A percentile compares a stretch with the other conserved stretches of the same genome.
Evolutionary conservation across 2,329 filamentous ascomycete genomes (phyloP).

Genomic region (Cryphonectria nitschkei): DNA sequence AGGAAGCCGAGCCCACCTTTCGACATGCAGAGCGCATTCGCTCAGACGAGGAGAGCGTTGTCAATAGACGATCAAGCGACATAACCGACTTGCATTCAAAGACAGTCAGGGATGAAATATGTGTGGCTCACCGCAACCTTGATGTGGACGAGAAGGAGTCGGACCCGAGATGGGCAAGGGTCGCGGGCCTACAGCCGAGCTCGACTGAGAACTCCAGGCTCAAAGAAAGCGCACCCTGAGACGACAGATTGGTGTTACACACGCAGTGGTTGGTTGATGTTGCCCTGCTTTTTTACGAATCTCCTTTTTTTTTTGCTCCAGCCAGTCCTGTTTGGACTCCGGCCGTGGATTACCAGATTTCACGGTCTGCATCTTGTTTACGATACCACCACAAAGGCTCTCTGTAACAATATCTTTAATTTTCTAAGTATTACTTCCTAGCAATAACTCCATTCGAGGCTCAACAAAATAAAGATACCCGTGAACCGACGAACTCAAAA

Average conservation of each 20-base stretch:
- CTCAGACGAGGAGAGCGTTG: constrained; percentile 1
- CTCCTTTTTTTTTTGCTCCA: neutral
- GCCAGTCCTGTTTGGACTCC: neutral
- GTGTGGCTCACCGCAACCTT: neutral
- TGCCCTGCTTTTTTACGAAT: neutral
- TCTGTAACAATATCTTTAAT: neutral
- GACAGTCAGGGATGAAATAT: neutral
- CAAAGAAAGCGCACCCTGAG: neutral
- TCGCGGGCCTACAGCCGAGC: neutral
- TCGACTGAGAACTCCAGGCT: neutral
- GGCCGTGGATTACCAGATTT: neutral
- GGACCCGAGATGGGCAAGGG: neutral
- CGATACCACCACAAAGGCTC: neutral
- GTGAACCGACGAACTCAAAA: neutral
- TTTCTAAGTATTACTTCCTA: neutral
- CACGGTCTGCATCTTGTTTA: neutral
- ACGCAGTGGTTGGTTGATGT: neutral
- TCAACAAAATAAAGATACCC: neutral
- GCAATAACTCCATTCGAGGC: neutral
- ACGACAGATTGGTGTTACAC: neutral
- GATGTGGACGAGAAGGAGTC: neutral
- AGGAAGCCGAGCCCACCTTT: constrained; percentile 30
- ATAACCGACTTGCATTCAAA: neutral
- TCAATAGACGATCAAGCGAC: neutral
- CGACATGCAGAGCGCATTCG: neutral